These are phyloP conservation scores for Boletus tylopilopsis DNA, from an alignment of 768 basidiomycete genomes.

Conservation along the genomic window DNA sequence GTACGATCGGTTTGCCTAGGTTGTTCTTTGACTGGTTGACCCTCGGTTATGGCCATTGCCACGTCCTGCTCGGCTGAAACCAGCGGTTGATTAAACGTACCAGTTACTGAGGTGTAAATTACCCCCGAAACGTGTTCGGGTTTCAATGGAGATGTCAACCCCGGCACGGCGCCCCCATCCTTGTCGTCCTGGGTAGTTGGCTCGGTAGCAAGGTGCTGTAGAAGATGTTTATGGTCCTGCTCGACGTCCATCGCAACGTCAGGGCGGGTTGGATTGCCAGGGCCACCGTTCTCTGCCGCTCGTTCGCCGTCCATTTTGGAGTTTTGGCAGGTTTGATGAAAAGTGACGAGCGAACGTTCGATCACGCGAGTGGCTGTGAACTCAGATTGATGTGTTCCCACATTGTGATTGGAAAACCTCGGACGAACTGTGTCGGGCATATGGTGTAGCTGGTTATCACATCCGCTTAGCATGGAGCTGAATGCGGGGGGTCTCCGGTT, in stretches of 20 bases:
- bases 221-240: slow-evolving; percentile 7
- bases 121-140: slow-evolving; percentile 9
- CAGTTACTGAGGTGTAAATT: not conserved
- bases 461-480: slow-evolving; percentile 37
- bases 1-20: slow-evolving; percentile 8
- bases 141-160: slow-evolving; percentile 2
- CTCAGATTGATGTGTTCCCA: slow-evolving; percentile 3
- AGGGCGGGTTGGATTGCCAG: not conserved
- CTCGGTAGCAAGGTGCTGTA: not conserved
- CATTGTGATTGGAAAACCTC: not conserved
- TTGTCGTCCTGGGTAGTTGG: not conserved
- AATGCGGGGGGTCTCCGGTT: slow-evolving; percentile 39
- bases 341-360: slow-evolving; percentile 26
- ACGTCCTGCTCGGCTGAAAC: slow-evolving; percentile 21
- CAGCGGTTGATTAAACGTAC: slow-evolving; percentile 23
- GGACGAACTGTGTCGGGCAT: slow-evolving; percentile 25
- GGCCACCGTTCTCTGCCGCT: slow-evolving; percentile 2
- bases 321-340: slow-evolving; percentile 11
- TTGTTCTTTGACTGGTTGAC: slow-evolving; percentile 13
- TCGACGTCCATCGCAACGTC: slow-evolving; percentile 25
- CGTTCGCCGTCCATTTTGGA: slow-evolving; percentile 23
- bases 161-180: not conserved
- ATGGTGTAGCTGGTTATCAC: slow-evolving; percentile 40
- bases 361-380: slow-evolving; percentile 26
- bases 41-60: slow-evolving; percentile 23